Percentiles rank a stretch among this genome's conserved stretches.
Conservation (phyloP, 768 basidiomycete species). For the Boletellus sp. region DNA sequence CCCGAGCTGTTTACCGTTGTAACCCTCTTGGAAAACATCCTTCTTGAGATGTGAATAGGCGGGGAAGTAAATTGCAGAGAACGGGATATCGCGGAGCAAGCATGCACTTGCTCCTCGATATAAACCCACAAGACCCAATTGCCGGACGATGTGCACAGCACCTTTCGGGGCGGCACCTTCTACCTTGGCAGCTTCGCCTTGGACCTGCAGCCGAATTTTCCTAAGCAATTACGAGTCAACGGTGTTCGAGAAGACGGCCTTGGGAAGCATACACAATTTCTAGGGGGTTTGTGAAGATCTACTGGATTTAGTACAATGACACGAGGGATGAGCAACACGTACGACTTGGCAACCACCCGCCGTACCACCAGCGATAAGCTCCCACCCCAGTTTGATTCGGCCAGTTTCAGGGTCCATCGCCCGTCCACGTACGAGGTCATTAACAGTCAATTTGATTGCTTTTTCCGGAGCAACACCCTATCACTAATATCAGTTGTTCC, state of each 20-base stretch:
- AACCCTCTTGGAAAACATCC: constrained; percentile 93
- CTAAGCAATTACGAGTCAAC: constrained; percentile 35
- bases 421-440: constrained; percentile 80
- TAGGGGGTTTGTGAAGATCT: constrained; percentile 97
- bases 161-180: constrained; percentile 81
- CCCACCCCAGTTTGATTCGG: constrained; percentile 87
- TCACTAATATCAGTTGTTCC: constrained; percentile 8
- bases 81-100: constrained; percentile 92
- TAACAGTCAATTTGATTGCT: constrained; percentile 97
- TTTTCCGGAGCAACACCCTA: constrained; percentile 96
- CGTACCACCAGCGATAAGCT: constrained; percentile 84
- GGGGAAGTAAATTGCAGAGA: constrained; percentile 91
- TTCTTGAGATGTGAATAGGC: constrained; percentile 88
- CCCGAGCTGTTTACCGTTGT: constrained; percentile 88
- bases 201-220: constrained; percentile 92
- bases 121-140: constrained; percentile 86
- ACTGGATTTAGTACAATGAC: constrained; percentile 14
- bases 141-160: constrained; percentile 88
- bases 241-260: not conserved
- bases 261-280: constrained; percentile 76
- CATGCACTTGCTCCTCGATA: constrained; percentile 95
- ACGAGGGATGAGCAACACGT: constrained; percentile 33
- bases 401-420: constrained; percentile 96
- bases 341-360: constrained; percentile 99
- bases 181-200: constrained; percentile 88